phyloP scores from a whole-genome alignment of 208 protist species.

The Crithidia fasciculata region DNA sequence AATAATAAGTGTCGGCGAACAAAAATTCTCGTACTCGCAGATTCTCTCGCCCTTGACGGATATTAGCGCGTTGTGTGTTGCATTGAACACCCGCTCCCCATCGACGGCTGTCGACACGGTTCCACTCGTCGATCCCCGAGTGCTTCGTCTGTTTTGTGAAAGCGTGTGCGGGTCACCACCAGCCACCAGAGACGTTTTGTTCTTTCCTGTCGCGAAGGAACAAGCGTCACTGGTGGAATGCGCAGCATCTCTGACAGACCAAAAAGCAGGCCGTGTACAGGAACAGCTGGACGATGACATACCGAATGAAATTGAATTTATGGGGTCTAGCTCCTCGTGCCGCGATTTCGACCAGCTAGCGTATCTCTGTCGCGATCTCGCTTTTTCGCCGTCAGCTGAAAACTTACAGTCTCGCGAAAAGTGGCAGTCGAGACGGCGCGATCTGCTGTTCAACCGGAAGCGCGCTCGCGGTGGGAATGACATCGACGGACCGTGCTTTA shows the following conservation, averaged over 20 bases:
- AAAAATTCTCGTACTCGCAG: slow-evolving; percentile 38
- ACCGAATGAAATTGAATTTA: slow-evolving; percentile 66
- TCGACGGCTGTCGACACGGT: slow-evolving; percentile 53
- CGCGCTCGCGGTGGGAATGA: slow-evolving; percentile 20
- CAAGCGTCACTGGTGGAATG: slow-evolving; percentile 1
- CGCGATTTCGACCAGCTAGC: slow-evolving; percentile 82
- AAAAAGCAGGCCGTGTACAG: slow-evolving; percentile 14
- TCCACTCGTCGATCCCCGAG: slow-evolving; percentile 54
- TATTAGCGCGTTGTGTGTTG: slow-evolving; percentile 57
- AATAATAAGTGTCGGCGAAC: slow-evolving; percentile 32
- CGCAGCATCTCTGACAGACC: slow-evolving; percentile 30
- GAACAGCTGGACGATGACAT: slow-evolving; percentile 52
- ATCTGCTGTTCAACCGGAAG: slow-evolving; percentile 64
- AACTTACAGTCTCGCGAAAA: slow-evolving; percentile 13
- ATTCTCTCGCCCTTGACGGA: slow-evolving; percentile 60
- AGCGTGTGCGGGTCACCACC: not conserved
- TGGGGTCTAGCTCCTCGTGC: slow-evolving; percentile 56
- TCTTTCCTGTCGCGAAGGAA: too few species aligned
- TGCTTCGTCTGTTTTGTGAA: slow-evolving; percentile 26
- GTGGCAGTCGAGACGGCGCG: slow-evolving; percentile 9
- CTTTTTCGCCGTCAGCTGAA: slow-evolving; percentile 40
- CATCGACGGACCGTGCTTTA: slow-evolving; percentile 39
- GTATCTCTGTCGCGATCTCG: slow-evolving; percentile 56
- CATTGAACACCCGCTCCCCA: slow-evolving; percentile 38
- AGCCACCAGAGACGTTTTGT: not conserved